Conservation (phyloP, 345 rosid species). For the Excoecaria agallocha region DNA sequence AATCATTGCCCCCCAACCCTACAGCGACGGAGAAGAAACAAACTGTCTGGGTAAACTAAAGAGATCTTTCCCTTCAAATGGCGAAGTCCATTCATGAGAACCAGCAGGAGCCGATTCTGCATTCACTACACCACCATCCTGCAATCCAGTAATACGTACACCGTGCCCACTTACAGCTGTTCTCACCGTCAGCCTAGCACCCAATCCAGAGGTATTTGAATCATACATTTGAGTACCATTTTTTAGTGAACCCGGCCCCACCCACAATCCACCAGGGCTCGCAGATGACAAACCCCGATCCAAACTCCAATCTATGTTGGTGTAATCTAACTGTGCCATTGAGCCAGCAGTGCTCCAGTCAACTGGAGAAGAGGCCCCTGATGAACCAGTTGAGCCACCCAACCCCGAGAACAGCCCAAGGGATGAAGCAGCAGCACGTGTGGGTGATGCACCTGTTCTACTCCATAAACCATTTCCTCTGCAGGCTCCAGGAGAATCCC, state of each 20-base stretch:
- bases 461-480: slow-evolving; percentile 55
- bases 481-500: slow-evolving; percentile 44
- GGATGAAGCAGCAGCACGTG: slow-evolving; percentile 72
- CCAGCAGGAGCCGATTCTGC: slow-evolving; percentile 44
- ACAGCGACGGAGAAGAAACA: slow-evolving; percentile 77
- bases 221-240: slow-evolving; percentile 37
- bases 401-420: slow-evolving; percentile 73
- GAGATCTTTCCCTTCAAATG: slow-evolving; percentile 86
- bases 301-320: slow-evolving; percentile 79
- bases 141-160: slow-evolving; percentile 40
- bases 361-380: slow-evolving; percentile 60
- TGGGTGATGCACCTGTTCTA: slow-evolving; percentile 45
- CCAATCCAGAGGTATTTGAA: slow-evolving; percentile 32
- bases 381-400: slow-evolving; percentile 47
- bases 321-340: slow-evolving; percentile 55
- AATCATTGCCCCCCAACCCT: slow-evolving; percentile 37
- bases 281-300: slow-evolving; percentile 47
- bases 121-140: slow-evolving; percentile 32
- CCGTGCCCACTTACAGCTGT: slow-evolving; percentile 37
- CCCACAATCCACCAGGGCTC: slow-evolving; percentile 41
- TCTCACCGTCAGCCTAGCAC: slow-evolving; percentile 45
- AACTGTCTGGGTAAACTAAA: slow-evolving; percentile 84
- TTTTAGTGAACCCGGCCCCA: slow-evolving; percentile 36
- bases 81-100: slow-evolving; percentile 80
- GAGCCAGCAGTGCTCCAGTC: slow-evolving; percentile 72